Base-by-base conservation (phyloP, 1,284 basidiomycete species). In the Acaromyces ingoldii region DNA sequence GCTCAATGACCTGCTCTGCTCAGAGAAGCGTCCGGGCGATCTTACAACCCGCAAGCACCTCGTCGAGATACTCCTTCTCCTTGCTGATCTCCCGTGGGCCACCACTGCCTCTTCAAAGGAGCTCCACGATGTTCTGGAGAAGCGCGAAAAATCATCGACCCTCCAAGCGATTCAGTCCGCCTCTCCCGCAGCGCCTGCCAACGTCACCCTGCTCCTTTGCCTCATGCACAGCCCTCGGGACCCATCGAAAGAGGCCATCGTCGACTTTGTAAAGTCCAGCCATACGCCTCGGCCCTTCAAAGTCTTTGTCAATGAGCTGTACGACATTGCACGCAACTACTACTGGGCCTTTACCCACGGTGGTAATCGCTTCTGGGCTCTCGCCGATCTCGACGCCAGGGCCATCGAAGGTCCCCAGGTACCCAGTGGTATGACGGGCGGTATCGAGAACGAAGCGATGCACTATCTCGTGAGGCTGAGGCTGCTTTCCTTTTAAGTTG, bases 341-440 rank as follows among this genome's bases (percentile, higher is more conserved):
- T 97, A 97, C 76, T 97, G 93, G 70, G 87, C 98, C 50, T 97
- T 97, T 78, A 97, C 93, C 73, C 95, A 98, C 74, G 86, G 87
- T 2, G 86, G 86, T 67, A 98, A 98, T 70, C 84, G 84, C 0
- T 85, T 93, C 40, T 96, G 91, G 91, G 80, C 85, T 15, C 78
- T 92, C 24, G 77, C 81, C 4, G 85, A 91, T 63, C 85, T 89
- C 0, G 87, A 96, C 67, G 85, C 89, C 71, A 82, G 79, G 1
- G 83, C 83, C 51, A 89, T 92, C 3, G 89, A 91, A 76, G 87
- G 85, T 65, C 95, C 93, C 3, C 83, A 89, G 31, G 93, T 95
- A 2, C 93, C 95, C 0, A 90, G 91, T 6, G 93, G 93, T 6
- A 96, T 97, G 84, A 97, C 95, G 0, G 95, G 93, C 6, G 93